Conservation (phyloP, 2,329 filamentous ascomycete species). For the Cladorrhinum sp. region DNA sequence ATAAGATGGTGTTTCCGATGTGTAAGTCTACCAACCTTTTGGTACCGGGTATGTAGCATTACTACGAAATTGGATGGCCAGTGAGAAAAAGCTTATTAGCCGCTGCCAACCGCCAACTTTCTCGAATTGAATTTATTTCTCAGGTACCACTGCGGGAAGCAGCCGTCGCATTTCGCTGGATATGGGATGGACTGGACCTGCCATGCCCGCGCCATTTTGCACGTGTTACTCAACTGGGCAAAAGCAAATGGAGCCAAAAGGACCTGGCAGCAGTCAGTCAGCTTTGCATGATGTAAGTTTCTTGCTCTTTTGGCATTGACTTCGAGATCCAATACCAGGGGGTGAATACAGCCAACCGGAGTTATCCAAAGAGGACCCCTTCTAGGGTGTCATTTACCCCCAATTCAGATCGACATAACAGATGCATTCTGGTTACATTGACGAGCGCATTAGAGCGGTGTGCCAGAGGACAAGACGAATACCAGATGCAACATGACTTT, state of each 20-base stretch:
- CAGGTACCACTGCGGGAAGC: background rate
- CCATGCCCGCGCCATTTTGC: background rate
- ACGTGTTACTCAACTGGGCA: background rate
- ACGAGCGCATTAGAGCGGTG: background rate
- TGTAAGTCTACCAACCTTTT: background rate
- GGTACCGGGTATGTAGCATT: too few relatives aligned
- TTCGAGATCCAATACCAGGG: too few relatives aligned
- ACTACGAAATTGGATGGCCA: background rate
- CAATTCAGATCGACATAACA: background rate
- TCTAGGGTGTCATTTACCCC: background rate
- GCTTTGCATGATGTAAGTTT: too few relatives aligned
- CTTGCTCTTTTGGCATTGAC: too few relatives aligned
- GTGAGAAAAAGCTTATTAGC: background rate
- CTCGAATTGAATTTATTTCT: background rate
- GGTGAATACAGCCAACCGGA: background rate
- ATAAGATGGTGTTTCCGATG: background rate
- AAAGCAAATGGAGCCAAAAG: background rate
- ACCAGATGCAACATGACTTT: background rate
- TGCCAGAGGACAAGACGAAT: background rate
- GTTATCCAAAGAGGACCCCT: background rate
- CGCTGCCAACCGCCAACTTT: background rate
- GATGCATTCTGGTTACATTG: background rate
- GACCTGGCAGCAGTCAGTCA: too few relatives aligned
- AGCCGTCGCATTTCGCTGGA: background rate
- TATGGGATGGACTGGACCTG: background rate